Percentiles rank a stretch among this genome's conserved stretches.
Conservation (phyloP, 441 rosid species). For the Gossypium davidsonii region DNA sequence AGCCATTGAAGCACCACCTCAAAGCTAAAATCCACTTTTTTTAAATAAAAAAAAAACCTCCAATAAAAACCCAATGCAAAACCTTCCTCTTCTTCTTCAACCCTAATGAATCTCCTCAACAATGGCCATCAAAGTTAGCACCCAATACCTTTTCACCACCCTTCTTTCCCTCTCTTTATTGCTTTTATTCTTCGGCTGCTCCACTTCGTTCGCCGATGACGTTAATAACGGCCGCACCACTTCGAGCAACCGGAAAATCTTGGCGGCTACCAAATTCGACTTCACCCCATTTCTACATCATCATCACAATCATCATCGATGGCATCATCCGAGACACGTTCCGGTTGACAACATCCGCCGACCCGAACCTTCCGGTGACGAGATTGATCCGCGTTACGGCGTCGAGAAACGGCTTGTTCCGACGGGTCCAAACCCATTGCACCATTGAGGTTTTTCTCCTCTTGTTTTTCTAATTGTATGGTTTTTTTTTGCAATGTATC, state of each 20-base stretch:
- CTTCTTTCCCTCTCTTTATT: conserved; percentile 23
- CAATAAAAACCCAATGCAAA: background rate
- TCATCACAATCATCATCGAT: background rate
- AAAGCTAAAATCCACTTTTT: background rate
- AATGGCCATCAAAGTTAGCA: conserved; percentile 12
- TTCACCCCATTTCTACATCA: conserved; percentile 34
- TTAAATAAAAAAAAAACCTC: background rate
- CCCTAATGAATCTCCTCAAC: background rate
- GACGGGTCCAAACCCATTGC: conserved; percentile 85
- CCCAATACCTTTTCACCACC: background rate
- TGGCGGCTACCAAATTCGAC: conserved; percentile 33
- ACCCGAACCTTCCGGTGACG: conserved; percentile 18
- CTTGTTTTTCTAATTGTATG: background rate
- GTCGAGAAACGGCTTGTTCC: conserved; percentile 65
- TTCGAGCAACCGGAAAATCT: conserved; percentile 23
- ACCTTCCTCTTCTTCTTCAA: background rate
- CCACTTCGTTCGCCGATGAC: background rate
- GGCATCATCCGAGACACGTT: conserved; percentile 1
- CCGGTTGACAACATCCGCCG: background rate
- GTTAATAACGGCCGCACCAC: too few relatives aligned
- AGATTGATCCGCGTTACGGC: conserved; percentile 47
- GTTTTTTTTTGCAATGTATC: conserved; percentile 7
- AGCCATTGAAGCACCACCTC: background rate
- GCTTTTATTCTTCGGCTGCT: conserved; percentile 16
- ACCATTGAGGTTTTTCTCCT: conserved; percentile 42